A percentile compares a stretch with the other conserved stretches of the same genome.
Evolutionary conservation across 2,329 filamentous ascomycete species (phyloP).

Genomic region (Hypoxylon sp.): DNA sequence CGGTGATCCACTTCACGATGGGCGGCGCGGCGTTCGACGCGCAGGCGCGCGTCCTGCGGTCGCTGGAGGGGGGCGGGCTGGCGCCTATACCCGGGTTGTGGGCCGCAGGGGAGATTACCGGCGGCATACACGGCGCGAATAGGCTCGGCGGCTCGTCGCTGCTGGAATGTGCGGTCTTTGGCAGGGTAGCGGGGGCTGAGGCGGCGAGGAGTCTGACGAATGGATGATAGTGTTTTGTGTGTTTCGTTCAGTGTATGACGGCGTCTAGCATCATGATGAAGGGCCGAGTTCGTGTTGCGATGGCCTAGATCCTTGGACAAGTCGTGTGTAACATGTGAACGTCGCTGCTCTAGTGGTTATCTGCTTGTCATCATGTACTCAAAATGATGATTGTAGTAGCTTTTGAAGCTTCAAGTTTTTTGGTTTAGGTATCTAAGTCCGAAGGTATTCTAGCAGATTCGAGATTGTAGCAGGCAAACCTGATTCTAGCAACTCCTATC

Average conservation of each 20-base stretch:
- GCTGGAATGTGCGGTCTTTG: conserved; percentile 70
- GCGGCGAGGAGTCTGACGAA: conserved; percentile 48
- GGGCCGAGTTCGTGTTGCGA: no score
- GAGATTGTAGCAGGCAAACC: no score
- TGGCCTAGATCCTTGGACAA: no score
- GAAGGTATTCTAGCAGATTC: no score
- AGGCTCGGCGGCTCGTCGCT: conserved; percentile 67
- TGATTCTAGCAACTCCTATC: no score
- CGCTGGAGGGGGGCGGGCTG: conserved; percentile 45
- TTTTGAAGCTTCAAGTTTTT: no score
- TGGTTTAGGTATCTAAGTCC: no score
- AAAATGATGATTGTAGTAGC: no score
- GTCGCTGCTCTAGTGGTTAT: no score
- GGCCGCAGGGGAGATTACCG: conserved; percentile 70
- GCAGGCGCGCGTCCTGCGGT: conserved; percentile 58
- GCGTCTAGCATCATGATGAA: no score
- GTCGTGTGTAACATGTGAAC: no score
- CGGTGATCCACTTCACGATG: conserved; percentile 73
- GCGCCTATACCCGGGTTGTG: conserved; percentile 63
- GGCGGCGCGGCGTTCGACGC: conserved; percentile 67
- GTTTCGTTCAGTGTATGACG: not conserved
- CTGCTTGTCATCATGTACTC: no score
- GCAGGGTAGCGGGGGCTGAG: conserved; percentile 61
- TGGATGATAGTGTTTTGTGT: not conserved
- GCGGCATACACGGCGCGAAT: conserved; percentile 70